phyloP scores from a whole-genome alignment of 345 rosid species.

The Ricinus communis region DNA sequence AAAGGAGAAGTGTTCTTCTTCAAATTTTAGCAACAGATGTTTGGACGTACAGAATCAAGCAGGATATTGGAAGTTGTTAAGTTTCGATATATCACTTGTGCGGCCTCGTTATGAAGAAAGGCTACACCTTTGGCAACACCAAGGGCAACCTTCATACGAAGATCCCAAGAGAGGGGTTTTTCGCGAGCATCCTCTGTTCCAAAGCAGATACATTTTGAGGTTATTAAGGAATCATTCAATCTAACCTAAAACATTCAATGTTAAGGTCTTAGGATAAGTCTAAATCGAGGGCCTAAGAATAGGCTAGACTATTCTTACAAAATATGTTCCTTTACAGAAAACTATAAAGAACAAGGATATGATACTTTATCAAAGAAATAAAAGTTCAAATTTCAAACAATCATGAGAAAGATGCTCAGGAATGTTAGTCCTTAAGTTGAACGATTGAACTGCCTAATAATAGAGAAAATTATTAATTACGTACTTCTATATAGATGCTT shows the following conservation, averaged over 20 bases:
- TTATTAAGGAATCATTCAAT: too few relatives aligned
- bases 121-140: conserved; percentile 28
- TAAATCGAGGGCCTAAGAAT: too few relatives aligned
- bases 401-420: background rate
- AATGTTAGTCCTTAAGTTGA: background rate
- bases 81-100: conserved; percentile 25
- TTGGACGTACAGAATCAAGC: conserved; percentile 27
- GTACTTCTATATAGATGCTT: conserved; percentile 29
- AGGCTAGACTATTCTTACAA: too few relatives aligned
- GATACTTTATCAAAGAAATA: background rate
- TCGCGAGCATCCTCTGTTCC: conserved; percentile 26
- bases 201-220: too few relatives aligned
- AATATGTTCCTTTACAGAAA: too few relatives aligned
- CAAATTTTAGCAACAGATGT: background rate
- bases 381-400: background rate
- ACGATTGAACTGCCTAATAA: background rate
- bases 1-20: background rate
- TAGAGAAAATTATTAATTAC: background rate
- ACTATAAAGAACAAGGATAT: too few relatives aligned
- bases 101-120: conserved; percentile 30
- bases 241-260: too few relatives aligned
- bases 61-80: conserved; percentile 30
- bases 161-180: conserved; percentile 29
- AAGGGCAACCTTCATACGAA: conserved; percentile 25
- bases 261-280: too few relatives aligned